phyloP scores from a whole-genome alignment of 1,139 yeast genomes.

The Starmera stellimalicola region DNA sequence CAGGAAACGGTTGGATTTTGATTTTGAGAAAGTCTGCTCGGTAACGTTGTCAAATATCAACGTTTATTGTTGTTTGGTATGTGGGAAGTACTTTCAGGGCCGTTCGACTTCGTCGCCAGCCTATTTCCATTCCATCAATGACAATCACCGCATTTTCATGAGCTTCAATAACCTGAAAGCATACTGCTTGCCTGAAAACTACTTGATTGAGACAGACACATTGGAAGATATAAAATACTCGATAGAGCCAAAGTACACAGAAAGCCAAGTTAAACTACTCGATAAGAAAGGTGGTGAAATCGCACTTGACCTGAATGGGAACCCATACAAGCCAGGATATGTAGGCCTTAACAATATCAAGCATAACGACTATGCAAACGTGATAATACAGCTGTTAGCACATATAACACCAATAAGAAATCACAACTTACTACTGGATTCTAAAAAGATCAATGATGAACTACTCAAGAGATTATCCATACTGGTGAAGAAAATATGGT shows the following conservation, averaged over 20 bases:
- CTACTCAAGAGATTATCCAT: slow-evolving; percentile 31
- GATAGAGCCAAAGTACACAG: slow-evolving; percentile 42
- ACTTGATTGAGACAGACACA: slow-evolving; percentile 21
- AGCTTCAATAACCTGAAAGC: slow-evolving; percentile 40
- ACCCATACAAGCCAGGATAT: slow-evolving; percentile 49
- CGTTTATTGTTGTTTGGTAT: slow-evolving; percentile 62
- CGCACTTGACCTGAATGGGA: slow-evolving; percentile 33
- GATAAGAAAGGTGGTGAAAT: slow-evolving; percentile 14
- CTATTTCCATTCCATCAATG: slow-evolving; percentile 53
- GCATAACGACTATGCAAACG: slow-evolving; percentile 45
- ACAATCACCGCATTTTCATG: slow-evolving; percentile 54
- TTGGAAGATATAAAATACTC: slow-evolving; percentile 44
- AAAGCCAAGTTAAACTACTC: slow-evolving; percentile 25
- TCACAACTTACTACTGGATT: slow-evolving; percentile 31
- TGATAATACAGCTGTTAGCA: slow-evolving; percentile 43
- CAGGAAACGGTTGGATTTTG: slow-evolving; percentile 53
- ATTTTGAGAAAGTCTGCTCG: slow-evolving; percentile 57
- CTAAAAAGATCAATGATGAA: slow-evolving; percentile 14
- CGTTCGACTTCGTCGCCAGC: slow-evolving; percentile 56
- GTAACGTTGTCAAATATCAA: slow-evolving; percentile 51
- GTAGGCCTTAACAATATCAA: slow-evolving; percentile 53
- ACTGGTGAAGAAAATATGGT: slow-evolving; percentile 58
- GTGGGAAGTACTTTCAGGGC: slow-evolving; percentile 72
- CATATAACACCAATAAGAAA: slow-evolving; percentile 49
- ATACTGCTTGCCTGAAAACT: slow-evolving; percentile 51